Evolutionary conservation across 345 rosid genomes (phyloP).

Genomic region (Citrus sp.): DNA sequence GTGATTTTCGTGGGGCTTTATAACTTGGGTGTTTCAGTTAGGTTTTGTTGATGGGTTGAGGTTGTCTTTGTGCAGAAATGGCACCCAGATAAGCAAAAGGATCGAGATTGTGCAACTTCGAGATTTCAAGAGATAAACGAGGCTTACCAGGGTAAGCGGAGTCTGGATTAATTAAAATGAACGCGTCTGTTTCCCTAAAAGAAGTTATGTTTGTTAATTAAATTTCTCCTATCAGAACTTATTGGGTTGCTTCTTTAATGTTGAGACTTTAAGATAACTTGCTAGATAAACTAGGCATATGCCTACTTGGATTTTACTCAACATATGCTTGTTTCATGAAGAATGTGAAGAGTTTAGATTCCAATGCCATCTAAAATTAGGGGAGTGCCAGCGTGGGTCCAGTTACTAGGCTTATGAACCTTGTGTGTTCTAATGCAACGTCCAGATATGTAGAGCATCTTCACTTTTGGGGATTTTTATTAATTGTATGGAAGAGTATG

Average conservation of each 20-base stretch:
- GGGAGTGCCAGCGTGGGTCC: neutral
- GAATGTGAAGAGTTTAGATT: neutral
- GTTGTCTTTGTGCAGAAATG: conserved; percentile 56
- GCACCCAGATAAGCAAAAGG: conserved; percentile 94
- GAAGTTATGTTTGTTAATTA: neutral
- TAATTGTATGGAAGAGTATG: neutral
- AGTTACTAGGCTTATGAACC: neutral
- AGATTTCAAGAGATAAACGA: conserved; percentile 97
- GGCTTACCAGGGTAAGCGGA: conserved; percentile 75
- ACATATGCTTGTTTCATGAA: neutral
- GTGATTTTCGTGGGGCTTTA: neutral
- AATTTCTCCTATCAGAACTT: neutral
- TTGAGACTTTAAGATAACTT: neutral
- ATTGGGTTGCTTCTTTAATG: neutral
- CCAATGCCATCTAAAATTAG: neutral
- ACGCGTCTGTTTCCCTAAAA: neutral
- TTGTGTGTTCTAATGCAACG: neutral
- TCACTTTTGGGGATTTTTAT: neutral
- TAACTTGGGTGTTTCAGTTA: neutral
- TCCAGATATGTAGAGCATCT: neutral
- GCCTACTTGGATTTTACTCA: neutral
- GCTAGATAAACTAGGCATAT: neutral
- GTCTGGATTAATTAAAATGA: neutral
- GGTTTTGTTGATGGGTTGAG: neutral
- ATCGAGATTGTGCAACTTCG: conserved; percentile 54